These are phyloP conservation scores for Periconia digitata DNA, from an alignment of 2,329 filamentous ascomycete species.

Conservation along the genomic window DNA sequence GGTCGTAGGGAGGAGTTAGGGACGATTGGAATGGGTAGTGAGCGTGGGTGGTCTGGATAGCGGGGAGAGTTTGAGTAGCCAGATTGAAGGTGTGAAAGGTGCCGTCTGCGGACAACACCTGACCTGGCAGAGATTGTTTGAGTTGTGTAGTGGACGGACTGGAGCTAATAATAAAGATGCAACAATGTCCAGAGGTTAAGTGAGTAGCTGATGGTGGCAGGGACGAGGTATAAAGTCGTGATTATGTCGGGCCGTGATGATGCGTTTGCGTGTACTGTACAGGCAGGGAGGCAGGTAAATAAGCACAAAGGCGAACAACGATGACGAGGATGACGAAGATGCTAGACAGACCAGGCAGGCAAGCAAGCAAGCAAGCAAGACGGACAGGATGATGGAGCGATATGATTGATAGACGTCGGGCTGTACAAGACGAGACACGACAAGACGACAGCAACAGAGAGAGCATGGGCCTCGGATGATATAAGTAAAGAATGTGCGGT, in stretches of 20 bases:
- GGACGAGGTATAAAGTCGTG: not conserved
- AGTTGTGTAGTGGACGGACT: slow-evolving; percentile 1
- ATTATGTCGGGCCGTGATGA: not conserved
- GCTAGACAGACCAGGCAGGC: not conserved
- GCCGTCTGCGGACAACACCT: slow-evolving; percentile 32
- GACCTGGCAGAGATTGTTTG: no score
- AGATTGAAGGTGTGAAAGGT: slow-evolving; percentile 32
- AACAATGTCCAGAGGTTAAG: slow-evolving; percentile 9
- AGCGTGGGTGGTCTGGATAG: slow-evolving; percentile 34
- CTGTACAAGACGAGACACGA: not conserved
- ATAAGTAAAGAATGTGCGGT: slow-evolving; percentile 34
- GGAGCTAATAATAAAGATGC: slow-evolving; percentile 10
- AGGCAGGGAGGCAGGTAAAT: not conserved
- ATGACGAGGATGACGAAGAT: not conserved
- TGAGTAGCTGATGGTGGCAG: slow-evolving; percentile 7
- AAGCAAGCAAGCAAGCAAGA: slow-evolving; percentile 11
- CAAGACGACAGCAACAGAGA: slow-evolving; percentile 13
- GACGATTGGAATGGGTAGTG: slow-evolving; percentile 34
- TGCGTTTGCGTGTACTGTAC: no score
- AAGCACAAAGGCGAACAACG: not conserved
- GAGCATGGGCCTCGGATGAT: slow-evolving; percentile 29
- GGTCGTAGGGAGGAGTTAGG: slow-evolving; percentile 34
- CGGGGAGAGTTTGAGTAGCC: slow-evolving; percentile 43
- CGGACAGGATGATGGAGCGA: slow-evolving; percentile 2
- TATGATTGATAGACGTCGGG: no score